Evolutionary conservation across 495 filamentous ascomycete genomes (phyloP).

Genomic region (Talaromyces thailandensis): DNA sequence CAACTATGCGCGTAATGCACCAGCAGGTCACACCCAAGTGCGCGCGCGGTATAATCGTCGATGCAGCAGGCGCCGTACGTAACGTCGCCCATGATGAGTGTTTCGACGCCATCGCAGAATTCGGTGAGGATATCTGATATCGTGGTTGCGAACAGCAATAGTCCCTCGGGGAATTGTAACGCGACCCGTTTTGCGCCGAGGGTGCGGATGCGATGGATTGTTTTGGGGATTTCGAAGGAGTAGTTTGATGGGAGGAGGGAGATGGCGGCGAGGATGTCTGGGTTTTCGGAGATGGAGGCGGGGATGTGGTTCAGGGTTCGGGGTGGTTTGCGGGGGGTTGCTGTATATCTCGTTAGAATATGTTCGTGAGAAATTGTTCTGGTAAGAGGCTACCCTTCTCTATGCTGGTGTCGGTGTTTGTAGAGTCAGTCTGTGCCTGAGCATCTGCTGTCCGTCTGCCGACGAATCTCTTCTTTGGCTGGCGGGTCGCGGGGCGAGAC

Average conservation of each 20-base stretch:
- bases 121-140: conserved; percentile 94
- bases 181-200: conserved; percentile 70
- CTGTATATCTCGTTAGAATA: conserved; percentile 30
- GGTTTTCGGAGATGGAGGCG: conserved; percentile 72
- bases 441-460: conserved; percentile 56
- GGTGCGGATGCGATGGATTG: conserved; percentile 84
- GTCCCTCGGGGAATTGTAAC: conserved; percentile 92
- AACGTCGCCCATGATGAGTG: conserved; percentile 97
- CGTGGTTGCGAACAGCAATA: conserved; percentile 92
- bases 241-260: conserved; percentile 85
- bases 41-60: conserved; percentile 93
- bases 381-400: conserved; percentile 26
- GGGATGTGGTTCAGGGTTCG: conserved; percentile 85
- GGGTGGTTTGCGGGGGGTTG: conserved; percentile 55
- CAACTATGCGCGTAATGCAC: conserved; percentile 98
- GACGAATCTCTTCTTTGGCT: conserved; percentile 73
- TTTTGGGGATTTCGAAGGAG: conserved; percentile 97
- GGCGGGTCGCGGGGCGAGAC: conserved; percentile 10
- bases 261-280: conserved; percentile 84
- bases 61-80: conserved; percentile 99
- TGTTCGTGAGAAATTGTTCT: no score
- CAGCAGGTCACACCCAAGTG: conserved; percentile 86
- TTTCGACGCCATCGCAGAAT: conserved; percentile 86
- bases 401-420: conserved; percentile 33
- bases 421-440: conserved; percentile 32